These are phyloP conservation scores for Claviceps sorghi DNA, from an alignment of 2,329 filamentous ascomycete genomes.

Conservation along the genomic window DNA sequence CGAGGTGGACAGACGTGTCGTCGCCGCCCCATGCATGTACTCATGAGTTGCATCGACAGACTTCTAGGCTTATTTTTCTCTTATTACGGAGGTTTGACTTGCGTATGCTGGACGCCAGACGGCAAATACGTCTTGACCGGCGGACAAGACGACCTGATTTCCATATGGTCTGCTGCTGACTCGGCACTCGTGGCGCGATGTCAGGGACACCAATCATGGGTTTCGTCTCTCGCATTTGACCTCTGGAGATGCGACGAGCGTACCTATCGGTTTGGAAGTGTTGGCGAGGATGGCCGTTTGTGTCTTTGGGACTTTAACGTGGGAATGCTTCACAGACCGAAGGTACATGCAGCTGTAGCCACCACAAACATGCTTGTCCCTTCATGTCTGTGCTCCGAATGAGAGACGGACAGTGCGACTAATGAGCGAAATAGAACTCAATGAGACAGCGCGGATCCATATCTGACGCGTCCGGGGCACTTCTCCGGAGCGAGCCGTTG, in stretches of 20 bases:
- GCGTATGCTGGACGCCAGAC: slow-evolving; percentile 95
- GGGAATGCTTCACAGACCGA: slow-evolving; percentile 86
- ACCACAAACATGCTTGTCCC: not conserved
- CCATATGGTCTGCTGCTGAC: slow-evolving; percentile 85
- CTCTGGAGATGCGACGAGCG: slow-evolving; percentile 93
- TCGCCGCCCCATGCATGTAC: not conserved
- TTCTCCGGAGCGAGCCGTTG: slow-evolving; percentile 47
- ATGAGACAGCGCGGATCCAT: slow-evolving; percentile 34
- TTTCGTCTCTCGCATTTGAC: slow-evolving; percentile 85
- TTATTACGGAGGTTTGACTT: slow-evolving; percentile 87
- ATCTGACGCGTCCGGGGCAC: slow-evolving; percentile 31
- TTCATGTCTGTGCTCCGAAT: not conserved
- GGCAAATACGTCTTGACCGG: slow-evolving; percentile 91
- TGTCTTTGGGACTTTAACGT: slow-evolving; percentile 96
- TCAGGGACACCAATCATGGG: slow-evolving; percentile 92
- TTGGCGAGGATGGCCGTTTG: slow-evolving; percentile 82
- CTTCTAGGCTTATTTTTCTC: slow-evolving; percentile 76
- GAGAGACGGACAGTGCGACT: not conserved
- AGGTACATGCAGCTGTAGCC: slow-evolving; percentile 20
- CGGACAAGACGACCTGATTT: slow-evolving; percentile 89
- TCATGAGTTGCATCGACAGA: slow-evolving; percentile 26
- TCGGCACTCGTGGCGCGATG: slow-evolving; percentile 77
- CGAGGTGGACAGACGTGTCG: too few relatives aligned
- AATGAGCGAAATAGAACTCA: slow-evolving; percentile 7
- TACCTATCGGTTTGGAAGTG: slow-evolving; percentile 90